A percentile compares a stretch with the other conserved stretches of the same genome.
phyloP scores from a whole-genome alignment of 495 filamentous ascomycete genomes.

The Xylaria longipes region DNA sequence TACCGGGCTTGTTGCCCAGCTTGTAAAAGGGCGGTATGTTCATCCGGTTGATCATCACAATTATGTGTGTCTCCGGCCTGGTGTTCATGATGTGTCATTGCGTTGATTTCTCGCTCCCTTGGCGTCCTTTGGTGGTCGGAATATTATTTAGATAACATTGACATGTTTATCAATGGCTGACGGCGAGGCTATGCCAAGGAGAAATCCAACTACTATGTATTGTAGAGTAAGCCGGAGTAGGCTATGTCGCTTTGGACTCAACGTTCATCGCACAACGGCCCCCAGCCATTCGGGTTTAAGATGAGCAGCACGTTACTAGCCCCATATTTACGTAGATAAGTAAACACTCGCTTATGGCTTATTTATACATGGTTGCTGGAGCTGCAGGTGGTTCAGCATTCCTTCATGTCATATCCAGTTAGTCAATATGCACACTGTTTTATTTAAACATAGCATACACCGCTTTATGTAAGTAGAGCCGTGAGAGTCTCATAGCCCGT shows the following conservation, averaged over 20 bases:
- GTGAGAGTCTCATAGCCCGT: neutral
- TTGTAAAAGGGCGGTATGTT: slow-evolving; percentile 15
- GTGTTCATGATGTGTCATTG: neutral
- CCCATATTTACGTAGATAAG: neutral
- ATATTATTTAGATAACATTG: no score
- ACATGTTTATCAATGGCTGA: neutral
- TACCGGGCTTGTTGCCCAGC: neutral
- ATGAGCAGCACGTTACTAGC: neutral
- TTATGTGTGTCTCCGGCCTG: neutral
- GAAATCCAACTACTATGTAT: neutral
- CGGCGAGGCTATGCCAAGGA: neutral
- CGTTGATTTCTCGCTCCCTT: neutral
- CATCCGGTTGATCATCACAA: slow-evolving; percentile 3
- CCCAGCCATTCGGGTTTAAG: neutral
- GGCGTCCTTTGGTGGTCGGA: neutral
- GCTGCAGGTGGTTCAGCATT: neutral
- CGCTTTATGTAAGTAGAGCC: neutral
- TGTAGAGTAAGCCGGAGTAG: neutral
- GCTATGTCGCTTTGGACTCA: neutral
- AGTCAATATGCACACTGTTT: neutral
- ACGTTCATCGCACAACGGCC: neutral
- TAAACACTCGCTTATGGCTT: neutral
- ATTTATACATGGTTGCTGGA: neutral
- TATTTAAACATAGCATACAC: neutral
- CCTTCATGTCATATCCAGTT: neutral